Evolutionary conservation across 1,284 basidiomycete species (phyloP).

Genomic region (Puccinia horiana): DNA sequence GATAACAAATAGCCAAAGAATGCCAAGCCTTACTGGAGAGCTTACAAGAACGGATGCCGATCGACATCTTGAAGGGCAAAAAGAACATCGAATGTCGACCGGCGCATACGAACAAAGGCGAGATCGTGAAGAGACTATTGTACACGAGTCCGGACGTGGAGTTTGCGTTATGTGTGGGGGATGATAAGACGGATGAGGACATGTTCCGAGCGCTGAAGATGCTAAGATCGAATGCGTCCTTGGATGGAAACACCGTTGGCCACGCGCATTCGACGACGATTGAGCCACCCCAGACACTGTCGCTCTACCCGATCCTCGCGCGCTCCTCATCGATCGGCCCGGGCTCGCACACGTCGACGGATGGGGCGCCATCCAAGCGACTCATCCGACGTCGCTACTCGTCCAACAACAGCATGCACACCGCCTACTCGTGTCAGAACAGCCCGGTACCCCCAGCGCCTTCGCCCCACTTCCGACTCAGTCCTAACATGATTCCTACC

Average conservation of each 20-base stretch:
- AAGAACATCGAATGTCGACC: constrained; percentile 98
- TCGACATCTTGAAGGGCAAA: constrained; percentile 68
- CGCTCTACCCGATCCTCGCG: constrained; percentile 30
- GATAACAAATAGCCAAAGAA: constrained; percentile 66
- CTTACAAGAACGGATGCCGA: constrained; percentile 61
- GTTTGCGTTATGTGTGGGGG: constrained; percentile 43
- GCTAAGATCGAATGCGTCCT: constrained; percentile 22
- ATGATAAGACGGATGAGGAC: constrained; percentile 72
- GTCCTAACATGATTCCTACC: not conserved
- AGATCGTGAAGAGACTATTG: constrained; percentile 36
- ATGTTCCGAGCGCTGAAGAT: constrained; percentile 80
- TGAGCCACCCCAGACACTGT: constrained; percentile 32
- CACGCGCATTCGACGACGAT: constrained; percentile 32
- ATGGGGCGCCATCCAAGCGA: not conserved
- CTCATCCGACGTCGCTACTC: constrained; percentile 21
- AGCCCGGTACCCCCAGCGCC: not conserved
- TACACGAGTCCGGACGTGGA: constrained; percentile 39
- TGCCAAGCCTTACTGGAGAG: constrained; percentile 95
- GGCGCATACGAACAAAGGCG: constrained; percentile 73
- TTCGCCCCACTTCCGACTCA: not conserved
- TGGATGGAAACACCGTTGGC: constrained; percentile 2
- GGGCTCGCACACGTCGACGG: not conserved
- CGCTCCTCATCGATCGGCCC: constrained; percentile 7
- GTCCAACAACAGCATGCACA: constrained; percentile 31
- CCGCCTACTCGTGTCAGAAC: not conserved